phyloP scores from a whole-genome alignment of 495 filamentous ascomycete species.

The Lasiosphaeriaceae sp. region DNA sequence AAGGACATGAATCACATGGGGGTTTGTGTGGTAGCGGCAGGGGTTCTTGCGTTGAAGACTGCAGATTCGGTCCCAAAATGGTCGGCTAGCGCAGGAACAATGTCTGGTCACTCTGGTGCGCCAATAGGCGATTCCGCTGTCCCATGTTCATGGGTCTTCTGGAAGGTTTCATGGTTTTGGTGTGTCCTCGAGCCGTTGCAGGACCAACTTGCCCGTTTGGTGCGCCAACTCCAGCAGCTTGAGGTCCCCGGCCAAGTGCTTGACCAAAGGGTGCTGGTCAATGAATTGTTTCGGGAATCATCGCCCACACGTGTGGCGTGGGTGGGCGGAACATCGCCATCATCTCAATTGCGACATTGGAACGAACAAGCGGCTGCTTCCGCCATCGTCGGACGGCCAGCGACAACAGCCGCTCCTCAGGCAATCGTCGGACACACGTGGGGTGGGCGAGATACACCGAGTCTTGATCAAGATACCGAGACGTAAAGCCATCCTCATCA shows the following conservation, averaged over 20 bases:
- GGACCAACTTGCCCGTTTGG: not conserved
- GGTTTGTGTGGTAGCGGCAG: too few species aligned
- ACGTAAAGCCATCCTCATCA: too few species aligned
- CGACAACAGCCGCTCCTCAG: too few species aligned
- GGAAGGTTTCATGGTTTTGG: not conserved
- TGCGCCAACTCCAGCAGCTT: not conserved
- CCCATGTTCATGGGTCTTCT: conserved; percentile 2
- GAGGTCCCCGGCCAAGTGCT: not conserved
- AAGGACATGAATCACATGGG: too few species aligned
- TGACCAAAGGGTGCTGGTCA: not conserved
- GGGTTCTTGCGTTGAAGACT: too few species aligned
- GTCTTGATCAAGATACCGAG: too few species aligned
- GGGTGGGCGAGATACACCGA: too few species aligned
- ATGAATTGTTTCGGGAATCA: not conserved
- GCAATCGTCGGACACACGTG: too few species aligned
- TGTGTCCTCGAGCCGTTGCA: not conserved
- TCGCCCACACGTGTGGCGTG: not conserved
- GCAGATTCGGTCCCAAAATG: not conserved
- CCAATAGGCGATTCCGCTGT: not conserved
- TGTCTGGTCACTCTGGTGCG: not conserved
- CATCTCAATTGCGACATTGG: not conserved
- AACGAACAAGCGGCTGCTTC: not conserved
- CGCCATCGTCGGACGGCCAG: too few species aligned
- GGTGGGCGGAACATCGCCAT: not conserved
- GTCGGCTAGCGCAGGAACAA: not conserved